Evolutionary conservation across 345 rosid genomes (phyloP), one percentile per base, ranked within the genome.

Genomic region (Citrus glauca): DNA sequence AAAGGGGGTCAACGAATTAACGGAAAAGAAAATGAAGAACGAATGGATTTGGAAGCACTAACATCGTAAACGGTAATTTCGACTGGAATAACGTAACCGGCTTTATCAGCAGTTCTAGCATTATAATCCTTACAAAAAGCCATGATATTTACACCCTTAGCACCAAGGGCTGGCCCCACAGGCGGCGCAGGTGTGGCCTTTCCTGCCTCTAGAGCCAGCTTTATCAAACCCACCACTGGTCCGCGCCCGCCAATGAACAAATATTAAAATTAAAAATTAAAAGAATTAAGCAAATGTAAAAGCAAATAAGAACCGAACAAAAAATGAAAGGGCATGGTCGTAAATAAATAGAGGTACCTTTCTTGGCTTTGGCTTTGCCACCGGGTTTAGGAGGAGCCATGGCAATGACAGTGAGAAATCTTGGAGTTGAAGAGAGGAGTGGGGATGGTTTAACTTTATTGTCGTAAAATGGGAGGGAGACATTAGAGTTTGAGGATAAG

Each of bases 151-250:
- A 93, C 95, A 70, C 97, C 98, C 78, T 93, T 95, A 1, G 97
- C 84, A 85, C 95, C 98, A 67, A 92, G 92, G 1, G 96, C 98
- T 32, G 98, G 99, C 55, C 97, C 97, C 5, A 95, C 98, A 0
- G 99, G 99, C 5, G 96, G 97, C 6, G 96, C 99, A 33, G 98
- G 97, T 35, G 97, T 95, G 22, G 98, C 98, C 84, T 95, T 95
- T 53, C 98, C 99, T 0, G 98, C 97, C 86, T 96, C 97, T 4
- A 94, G 87, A 69, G 99, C 99, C 77, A 96, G 81, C 85, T 96
- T 93, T 70, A 96, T 89, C 80, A 89, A 2, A 33, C 97, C 96
- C 50, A 89, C 84, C 80, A 92, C 98, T 94, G 82, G 79, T 40
- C 45, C 45, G 82, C 80, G 50, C 50, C 50, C 16, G 50, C 5